Evolutionary conservation across 805 yeast species (phyloP).

Genomic region (Metschnikowia kunwiensis): DNA sequence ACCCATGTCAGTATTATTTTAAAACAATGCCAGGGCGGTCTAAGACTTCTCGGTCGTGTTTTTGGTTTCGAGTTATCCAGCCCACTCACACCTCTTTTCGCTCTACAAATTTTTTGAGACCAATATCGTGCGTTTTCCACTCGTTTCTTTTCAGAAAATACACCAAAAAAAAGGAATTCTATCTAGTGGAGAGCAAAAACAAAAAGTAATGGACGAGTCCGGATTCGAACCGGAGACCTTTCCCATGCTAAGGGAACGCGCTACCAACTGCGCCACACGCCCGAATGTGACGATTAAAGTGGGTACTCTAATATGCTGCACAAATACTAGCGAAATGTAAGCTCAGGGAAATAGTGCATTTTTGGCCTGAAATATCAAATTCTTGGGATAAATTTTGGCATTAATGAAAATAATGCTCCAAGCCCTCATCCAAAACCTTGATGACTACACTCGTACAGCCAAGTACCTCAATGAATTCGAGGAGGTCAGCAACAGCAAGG

Average conservation of each 20-base stretch:
- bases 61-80: no score
- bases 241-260: conserved; percentile 81
- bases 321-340: background rate
- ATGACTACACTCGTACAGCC: conserved; percentile 1
- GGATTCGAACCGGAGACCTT: conserved; percentile 79
- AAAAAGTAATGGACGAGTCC: conserved; percentile 60
- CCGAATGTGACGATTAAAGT: conserved; percentile 26
- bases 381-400: no score
- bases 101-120: no score
- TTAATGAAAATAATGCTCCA: no score
- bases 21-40: no score
- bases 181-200: background rate
- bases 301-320: background rate
- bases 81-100: no score
- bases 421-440: background rate
- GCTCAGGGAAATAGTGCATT: background rate
- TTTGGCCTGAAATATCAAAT: background rate
- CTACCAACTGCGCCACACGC: conserved; percentile 85
- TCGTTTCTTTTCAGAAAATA: no score
- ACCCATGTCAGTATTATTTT: no score
- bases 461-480: background rate
- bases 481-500: background rate
- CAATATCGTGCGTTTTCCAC: no score
- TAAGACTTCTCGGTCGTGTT: no score
- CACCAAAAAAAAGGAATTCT: background rate